Percentiles rank a stretch among this genome's conserved stretches.
Conservation (phyloP, 129 eudicot genomes). For the Lactuca saligna region DNA sequence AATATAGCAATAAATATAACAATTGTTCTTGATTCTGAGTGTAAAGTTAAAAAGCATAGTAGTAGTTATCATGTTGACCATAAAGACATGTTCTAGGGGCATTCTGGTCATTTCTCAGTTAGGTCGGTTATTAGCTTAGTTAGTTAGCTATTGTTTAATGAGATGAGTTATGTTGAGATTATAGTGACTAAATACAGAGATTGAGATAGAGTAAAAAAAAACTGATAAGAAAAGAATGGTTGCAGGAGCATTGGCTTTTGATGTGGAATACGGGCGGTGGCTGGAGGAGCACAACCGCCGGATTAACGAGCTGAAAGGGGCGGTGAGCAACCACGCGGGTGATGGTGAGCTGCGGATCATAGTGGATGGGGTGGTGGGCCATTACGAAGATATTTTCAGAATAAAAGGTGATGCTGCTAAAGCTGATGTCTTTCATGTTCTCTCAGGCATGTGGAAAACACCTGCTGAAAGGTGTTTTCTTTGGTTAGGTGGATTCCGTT, state of each 20-base stretch:
- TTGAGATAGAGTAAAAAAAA: too few relatives aligned
- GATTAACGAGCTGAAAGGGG: slow-evolving; percentile 79
- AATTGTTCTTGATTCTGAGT: not conserved
- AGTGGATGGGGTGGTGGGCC: slow-evolving; percentile 73
- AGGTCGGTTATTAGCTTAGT: too few relatives aligned
- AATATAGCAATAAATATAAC: not conserved
- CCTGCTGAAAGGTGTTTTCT: slow-evolving; percentile 85
- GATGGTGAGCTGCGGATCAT: slow-evolving; percentile 90
- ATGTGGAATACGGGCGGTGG: slow-evolving; percentile 94
- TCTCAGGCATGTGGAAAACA: slow-evolving; percentile 93
- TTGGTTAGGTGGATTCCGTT: slow-evolving; percentile 87
- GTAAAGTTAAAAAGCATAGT: not conserved
- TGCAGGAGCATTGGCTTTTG: slow-evolving; percentile 87
- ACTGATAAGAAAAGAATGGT: not conserved
- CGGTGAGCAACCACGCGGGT: slow-evolving; percentile 91
- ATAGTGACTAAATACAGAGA: too few relatives aligned
- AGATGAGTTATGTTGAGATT: too few relatives aligned
- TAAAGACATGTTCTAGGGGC: too few relatives aligned
- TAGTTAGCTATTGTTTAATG: too few relatives aligned
- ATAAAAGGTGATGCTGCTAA: slow-evolving; percentile 74
- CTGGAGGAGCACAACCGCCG: slow-evolving; percentile 83
- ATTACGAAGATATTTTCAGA: slow-evolving; percentile 80
- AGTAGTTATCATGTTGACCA: too few relatives aligned
- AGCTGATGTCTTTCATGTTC: slow-evolving; percentile 73
- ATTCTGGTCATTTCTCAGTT: too few relatives aligned